A percentile compares a stretch with the other conserved stretches of the same genome.
Conservation (phyloP, 2,329 filamentous ascomycete genomes). For the Aspergillus proliferans region DNA sequence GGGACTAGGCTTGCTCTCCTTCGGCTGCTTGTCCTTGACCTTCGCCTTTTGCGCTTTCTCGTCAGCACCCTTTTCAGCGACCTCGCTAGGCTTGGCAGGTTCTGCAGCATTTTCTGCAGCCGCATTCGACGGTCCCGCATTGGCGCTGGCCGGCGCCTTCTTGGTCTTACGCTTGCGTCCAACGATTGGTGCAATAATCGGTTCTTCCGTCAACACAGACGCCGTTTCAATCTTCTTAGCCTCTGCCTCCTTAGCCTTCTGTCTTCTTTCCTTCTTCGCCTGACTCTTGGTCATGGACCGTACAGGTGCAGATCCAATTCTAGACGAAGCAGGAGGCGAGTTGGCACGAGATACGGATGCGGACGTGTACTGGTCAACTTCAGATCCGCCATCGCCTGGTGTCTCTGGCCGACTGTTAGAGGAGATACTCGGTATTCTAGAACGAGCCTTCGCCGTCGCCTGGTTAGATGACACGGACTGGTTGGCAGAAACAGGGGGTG, state of each 20-base stretch:
- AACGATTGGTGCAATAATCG: slow-evolving; percentile 55
- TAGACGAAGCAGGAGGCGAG: slow-evolving; percentile 48
- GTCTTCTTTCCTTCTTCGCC: slow-evolving; percentile 52
- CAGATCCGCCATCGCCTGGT: slow-evolving; percentile 54
- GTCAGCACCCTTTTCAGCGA: slow-evolving; percentile 16
- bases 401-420: slow-evolving; percentile 56
- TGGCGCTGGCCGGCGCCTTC: slow-evolving; percentile 31
- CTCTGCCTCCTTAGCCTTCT: slow-evolving; percentile 44
- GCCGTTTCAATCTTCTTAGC: slow-evolving; percentile 36
- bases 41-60: slow-evolving; percentile 21
- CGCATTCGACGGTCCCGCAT: slow-evolving; percentile 12
- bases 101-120: slow-evolving; percentile 10
- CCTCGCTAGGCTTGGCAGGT: slow-evolving; percentile 8
- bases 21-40: slow-evolving; percentile 16
- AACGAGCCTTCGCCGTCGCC: slow-evolving; percentile 25
- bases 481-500: slow-evolving; percentile 23
- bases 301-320: slow-evolving; percentile 55
- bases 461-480: slow-evolving; percentile 28
- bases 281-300: slow-evolving; percentile 57
- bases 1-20: slow-evolving; percentile 14
- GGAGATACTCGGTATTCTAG: slow-evolving; percentile 40
- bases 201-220: slow-evolving; percentile 41
- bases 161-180: slow-evolving; percentile 57
- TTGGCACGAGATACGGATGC: slow-evolving; percentile 55
- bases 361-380: slow-evolving; percentile 53